Conservation (phyloP, 2,329 filamentous ascomycete species). For the Colletotrichum costaricense region DNA sequence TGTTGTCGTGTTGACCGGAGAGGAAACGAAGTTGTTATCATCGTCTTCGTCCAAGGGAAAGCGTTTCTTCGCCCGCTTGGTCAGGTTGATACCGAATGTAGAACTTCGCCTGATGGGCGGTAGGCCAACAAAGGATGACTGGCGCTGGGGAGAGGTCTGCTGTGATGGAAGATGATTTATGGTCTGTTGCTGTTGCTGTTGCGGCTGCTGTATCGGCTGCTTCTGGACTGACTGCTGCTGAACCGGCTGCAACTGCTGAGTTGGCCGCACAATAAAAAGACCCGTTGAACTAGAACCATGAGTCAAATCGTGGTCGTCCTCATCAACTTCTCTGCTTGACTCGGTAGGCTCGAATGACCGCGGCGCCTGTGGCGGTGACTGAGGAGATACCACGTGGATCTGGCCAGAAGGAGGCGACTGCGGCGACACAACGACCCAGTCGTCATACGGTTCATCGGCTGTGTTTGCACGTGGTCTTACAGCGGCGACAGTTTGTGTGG, state of each 20-base stretch:
- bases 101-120: constrained; percentile 70
- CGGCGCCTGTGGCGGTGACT: constrained; percentile 8
- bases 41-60: constrained; percentile 49
- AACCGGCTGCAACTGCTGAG: not conserved
- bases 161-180: constrained; percentile 26
- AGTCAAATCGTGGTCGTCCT: not conserved
- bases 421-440: constrained; percentile 47
- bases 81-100: constrained; percentile 59
- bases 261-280: not conserved
- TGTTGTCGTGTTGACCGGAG: not conserved
- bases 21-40: constrained; percentile 37
- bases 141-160: constrained; percentile 49
- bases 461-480: not conserved
- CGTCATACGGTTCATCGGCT: constrained; percentile 42
- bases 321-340: constrained; percentile 1
- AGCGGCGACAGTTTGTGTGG: not conserved
- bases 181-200: constrained; percentile 36
- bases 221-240: not conserved
- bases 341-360: constrained; percentile 14
- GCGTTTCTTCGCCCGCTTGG: constrained; percentile 47
- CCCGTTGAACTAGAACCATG: not conserved
- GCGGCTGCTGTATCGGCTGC: not conserved
- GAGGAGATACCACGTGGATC: constrained; percentile 40
- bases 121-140: constrained; percentile 66
- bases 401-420: constrained; percentile 38